Conservation (phyloP, 78 protist genomes). For the Dictyostelium firmibasis region DNA sequence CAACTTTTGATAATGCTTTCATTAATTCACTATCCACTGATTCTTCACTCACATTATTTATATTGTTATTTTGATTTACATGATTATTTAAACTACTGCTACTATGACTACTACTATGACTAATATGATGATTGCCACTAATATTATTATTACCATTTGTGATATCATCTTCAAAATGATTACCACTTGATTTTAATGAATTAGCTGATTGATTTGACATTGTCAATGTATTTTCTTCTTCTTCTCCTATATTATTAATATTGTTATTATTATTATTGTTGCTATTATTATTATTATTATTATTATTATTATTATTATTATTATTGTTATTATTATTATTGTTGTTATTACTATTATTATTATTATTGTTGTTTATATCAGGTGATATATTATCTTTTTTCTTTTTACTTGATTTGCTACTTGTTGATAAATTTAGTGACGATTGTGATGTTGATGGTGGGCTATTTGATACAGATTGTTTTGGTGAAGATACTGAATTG, state of each 20-base stretch:
- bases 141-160: background rate
- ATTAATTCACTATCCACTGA: conserved; percentile 3
- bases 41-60: background rate
- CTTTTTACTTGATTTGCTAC: background rate
- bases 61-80: background rate
- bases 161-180: conserved; percentile 10
- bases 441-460: background rate
- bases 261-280: background rate
- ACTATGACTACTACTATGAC: background rate
- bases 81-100: background rate
- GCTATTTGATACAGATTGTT: conserved; percentile 1
- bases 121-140: background rate
- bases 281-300: background rate
- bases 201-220: background rate
- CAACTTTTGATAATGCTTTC: conserved; percentile 25
- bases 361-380: conserved; percentile 8
- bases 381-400: background rate
- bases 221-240: background rate
- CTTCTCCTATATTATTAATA: background rate
- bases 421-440: background rate
- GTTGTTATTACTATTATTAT: background rate
- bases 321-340: background rate
- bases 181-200: background rate
- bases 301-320: background rate
- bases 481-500: background rate